Conservation (phyloP, 129 eudicot genomes). For the Ambrosia artemisiifolia region DNA sequence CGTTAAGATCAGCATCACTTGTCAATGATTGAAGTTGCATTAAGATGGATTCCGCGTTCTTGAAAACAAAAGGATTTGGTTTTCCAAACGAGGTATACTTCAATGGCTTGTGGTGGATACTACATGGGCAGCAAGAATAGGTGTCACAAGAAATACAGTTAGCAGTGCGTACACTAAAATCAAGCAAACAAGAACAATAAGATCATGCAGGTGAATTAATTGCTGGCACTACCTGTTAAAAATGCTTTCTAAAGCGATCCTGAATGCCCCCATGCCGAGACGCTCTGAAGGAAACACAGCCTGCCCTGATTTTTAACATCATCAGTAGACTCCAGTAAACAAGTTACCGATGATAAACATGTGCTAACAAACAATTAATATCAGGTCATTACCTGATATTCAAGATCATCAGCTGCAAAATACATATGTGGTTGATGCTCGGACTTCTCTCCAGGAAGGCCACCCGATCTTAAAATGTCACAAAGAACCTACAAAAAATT, state of each 20-base stretch:
- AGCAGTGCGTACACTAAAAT: background rate
- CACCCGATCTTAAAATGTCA: constrained; percentile 63
- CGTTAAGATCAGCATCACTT: constrained; percentile 17
- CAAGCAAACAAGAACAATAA: background rate
- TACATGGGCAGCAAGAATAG: constrained; percentile 21
- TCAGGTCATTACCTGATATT: constrained; percentile 52
- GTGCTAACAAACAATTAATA: constrained; percentile 4
- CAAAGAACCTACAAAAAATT: constrained; percentile 51
- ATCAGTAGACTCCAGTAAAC: constrained; percentile 30
- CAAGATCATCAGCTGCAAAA: constrained; percentile 76
- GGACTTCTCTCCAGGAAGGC: constrained; percentile 52
- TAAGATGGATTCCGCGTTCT: constrained; percentile 44
- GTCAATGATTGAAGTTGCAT: constrained; percentile 30
- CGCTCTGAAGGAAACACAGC: constrained; percentile 68
- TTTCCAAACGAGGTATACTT: constrained; percentile 51
- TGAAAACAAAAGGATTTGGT: constrained; percentile 50
- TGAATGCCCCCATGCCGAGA: constrained; percentile 72
- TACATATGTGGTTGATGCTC: constrained; percentile 55
- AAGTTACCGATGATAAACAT: background rate
- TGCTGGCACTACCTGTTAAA: constrained; percentile 46
- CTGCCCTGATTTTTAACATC: constrained; percentile 33
- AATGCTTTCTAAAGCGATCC: constrained; percentile 65
- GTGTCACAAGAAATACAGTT: constrained; percentile 1
- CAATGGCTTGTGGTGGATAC: constrained; percentile 51
- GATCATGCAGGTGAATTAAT: constrained; percentile 1